Evolutionary conservation across 306 rosid species (phyloP), one percentile per base, ranked within the genome.

Genomic region (Spatholobus suberectus): DNA sequence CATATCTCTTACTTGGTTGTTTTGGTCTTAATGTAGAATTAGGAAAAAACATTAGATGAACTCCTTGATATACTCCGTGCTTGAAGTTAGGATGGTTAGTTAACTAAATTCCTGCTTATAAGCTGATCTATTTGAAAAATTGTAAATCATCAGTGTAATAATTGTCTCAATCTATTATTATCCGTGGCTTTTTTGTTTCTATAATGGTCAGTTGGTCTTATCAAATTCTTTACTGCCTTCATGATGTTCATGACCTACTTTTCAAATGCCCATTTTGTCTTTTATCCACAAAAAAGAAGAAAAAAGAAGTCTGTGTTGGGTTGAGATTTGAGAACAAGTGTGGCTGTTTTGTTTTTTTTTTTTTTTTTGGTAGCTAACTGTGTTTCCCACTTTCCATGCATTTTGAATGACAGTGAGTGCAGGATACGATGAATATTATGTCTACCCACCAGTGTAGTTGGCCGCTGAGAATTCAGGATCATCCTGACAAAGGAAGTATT

Each of bases 361-460:
- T 2, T 27, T 55, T 49, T 37, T 27, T 29, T 37, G 3, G 46
- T 26, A 11, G 24, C 71, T 81, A 62, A 76, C 79, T 49, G 35
- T 37, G 79, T 20, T 51, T 32, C 43, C 21, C 65, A 54, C 20
- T 40, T 54, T 69, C 59, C 10, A 46, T 75, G 74, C 35, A 55
- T 73, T 80, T 83, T 35, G 27, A 32, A 29, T 77, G 72, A 73
- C 70, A 72, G 37, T 41, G 29, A 57, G 23, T 69, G 86, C 90
- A 86, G 91, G 89, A 67, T 58, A 91, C 88, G 84, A 94, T 91
- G 92, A 92, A 86, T 85, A 78, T 90, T 70, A 82, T 90, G 82
- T 92, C 97, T 8, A 87, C 93, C 86, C 88, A 90, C 83, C 97
- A 78, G 77, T 90, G 92, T 78, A 83, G 82, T 82, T 90, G 93